Conservation (phyloP, 148 eudicot genomes). For the Mesembryanthemum crystallinum region DNA sequence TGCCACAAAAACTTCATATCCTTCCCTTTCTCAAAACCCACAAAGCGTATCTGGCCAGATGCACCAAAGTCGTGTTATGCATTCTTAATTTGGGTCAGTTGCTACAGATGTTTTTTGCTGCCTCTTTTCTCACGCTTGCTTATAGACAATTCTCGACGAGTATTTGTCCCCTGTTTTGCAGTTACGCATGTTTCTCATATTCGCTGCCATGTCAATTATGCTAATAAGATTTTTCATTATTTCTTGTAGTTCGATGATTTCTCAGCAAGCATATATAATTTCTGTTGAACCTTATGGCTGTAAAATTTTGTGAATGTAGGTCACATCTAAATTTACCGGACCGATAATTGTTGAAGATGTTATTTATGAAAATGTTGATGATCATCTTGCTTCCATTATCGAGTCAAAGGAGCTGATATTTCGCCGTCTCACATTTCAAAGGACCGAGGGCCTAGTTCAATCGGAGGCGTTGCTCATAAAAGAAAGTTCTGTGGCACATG, state of each 20-base stretch:
- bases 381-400: constrained; percentile 37
- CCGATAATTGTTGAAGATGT: constrained; percentile 78
- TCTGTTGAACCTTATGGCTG: not conserved
- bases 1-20: no score
- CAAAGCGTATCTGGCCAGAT: no score
- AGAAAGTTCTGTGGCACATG: constrained; percentile 27
- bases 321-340: constrained; percentile 71
- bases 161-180: not conserved
- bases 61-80: not conserved
- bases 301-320: constrained; percentile 36
- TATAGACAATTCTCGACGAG: not conserved
- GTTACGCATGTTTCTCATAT: not conserved
- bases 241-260: not conserved
- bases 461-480: constrained; percentile 73
- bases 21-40: no score
- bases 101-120: not conserved
- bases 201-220: not conserved
- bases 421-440: constrained; percentile 80
- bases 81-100: not conserved
- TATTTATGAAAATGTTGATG: constrained; percentile 69
- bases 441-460: constrained; percentile 80
- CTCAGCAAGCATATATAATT: not conserved
- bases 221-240: not conserved
- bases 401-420: constrained; percentile 55
- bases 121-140: not conserved